A percentile compares a stretch with the other conserved stretches of the same genome.
phyloP scores from a whole-genome alignment of 2,329 filamentous ascomycete species.

The Aspergillus sp. region DNA sequence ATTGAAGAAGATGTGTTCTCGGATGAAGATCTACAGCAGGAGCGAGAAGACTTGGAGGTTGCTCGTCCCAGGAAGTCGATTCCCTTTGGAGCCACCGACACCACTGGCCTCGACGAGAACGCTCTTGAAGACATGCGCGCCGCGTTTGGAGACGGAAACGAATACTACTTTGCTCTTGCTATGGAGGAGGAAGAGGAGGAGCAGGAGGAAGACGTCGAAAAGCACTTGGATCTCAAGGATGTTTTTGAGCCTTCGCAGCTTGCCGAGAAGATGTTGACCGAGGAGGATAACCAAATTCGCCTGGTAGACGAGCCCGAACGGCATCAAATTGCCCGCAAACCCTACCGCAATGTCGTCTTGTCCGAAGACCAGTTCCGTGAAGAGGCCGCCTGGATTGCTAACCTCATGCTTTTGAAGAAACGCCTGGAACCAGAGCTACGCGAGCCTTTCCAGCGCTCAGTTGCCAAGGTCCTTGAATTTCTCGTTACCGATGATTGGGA shows the following conservation, averaged over 20 bases:
- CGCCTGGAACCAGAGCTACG: constrained; percentile 69
- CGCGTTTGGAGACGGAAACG: constrained; percentile 92
- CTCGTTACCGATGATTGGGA: constrained; percentile 93
- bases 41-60: constrained; percentile 84
- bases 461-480: constrained; percentile 91
- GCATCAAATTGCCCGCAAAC: constrained; percentile 86
- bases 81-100: constrained; percentile 70
- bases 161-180: constrained; percentile 92
- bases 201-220: constrained; percentile 73
- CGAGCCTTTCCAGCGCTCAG: constrained; percentile 79
- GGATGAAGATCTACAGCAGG: constrained; percentile 73
- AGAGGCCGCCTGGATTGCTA: constrained; percentile 88
- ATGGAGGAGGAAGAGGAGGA: constrained; percentile 82
- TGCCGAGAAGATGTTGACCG: constrained; percentile 89
- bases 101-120: constrained; percentile 83
- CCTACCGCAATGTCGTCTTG: constrained; percentile 79
- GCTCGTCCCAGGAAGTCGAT: constrained; percentile 73
- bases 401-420: constrained; percentile 87
- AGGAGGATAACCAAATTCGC: constrained; percentile 90
- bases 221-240: constrained; percentile 89
- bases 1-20: constrained; percentile 95
- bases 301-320: constrained; percentile 88
- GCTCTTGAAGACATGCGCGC: constrained; percentile 93
- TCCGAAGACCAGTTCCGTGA: constrained; percentile 84
- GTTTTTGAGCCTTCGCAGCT: constrained; percentile 97